Percentiles rank a stretch among this genome's conserved stretches.
phyloP scores from a whole-genome alignment of 2,329 filamentous ascomycete species.

The Boeremia lycopersici region DNA sequence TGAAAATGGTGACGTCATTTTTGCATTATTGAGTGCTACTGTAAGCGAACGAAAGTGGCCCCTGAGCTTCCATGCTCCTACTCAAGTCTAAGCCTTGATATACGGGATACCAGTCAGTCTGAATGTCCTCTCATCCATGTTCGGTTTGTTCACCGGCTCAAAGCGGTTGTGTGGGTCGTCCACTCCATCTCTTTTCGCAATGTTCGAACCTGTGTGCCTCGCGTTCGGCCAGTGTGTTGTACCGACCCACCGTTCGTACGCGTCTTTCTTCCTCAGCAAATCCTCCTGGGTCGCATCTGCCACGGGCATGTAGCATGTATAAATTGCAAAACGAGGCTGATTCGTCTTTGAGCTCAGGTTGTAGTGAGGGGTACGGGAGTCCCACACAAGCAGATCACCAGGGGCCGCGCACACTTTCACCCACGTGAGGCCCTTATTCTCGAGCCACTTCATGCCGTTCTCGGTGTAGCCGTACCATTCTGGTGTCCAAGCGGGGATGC shows the following conservation, averaged over 20 bases:
- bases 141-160: constrained; percentile 49
- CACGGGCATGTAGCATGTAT: constrained; percentile 48
- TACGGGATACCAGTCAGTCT: constrained; percentile 58
- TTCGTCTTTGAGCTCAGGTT: constrained; percentile 38
- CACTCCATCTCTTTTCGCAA: constrained; percentile 39
- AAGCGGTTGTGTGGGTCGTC: constrained; percentile 45
- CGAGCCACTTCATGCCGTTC: constrained; percentile 50
- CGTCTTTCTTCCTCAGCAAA: constrained; percentile 41
- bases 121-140: constrained; percentile 51
- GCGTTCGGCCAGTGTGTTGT: constrained; percentile 48
- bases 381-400: constrained; percentile 56
- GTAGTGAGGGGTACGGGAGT: constrained; percentile 49
- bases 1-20: background rate
- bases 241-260: constrained; percentile 35
- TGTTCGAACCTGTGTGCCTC: constrained; percentile 39
- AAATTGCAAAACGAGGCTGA: constrained; percentile 38
- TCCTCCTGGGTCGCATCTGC: constrained; percentile 43
- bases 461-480: constrained; percentile 46
- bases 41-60: background rate
- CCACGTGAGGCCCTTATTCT: constrained; percentile 46
- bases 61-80: background rate
- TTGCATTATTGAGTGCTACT: background rate
- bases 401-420: constrained; percentile 51
- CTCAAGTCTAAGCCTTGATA: constrained; percentile 28
- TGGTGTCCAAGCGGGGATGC: constrained; percentile 37